Evolutionary conservation across 2,329 filamentous ascomycete species (phyloP), one percentile per base, ranked within the genome.

Genomic region (Orbilia blumenaviensis): DNA sequence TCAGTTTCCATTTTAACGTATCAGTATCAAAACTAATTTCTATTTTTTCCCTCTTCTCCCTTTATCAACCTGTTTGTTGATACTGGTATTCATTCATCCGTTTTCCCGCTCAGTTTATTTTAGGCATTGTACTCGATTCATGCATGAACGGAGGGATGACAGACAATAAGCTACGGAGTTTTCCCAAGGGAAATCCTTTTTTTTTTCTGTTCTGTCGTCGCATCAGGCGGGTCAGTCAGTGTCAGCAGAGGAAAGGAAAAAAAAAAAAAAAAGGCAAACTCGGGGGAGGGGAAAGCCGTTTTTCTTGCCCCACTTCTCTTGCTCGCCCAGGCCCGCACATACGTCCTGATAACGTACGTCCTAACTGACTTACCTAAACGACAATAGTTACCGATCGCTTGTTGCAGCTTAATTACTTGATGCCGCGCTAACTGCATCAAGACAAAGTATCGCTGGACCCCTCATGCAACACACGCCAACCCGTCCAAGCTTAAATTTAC

Each of bases 401-500:
- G 32, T 56, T n/a, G 10, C 52, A 56, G 48, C 27, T 54, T 54
- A 54, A 54, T 34, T 56, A 38, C 36, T 42, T 41, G 18, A 16
- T n/a, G 29, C 21, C 18, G 27, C 18, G 25, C 63, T 67, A 67
- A 50, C 63, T 67, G 34, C 6, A 58, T 67, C 48, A 34, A 50
- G 63, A 34, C 23, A 50, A 52, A 58, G n/a, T 58, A 48, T 52
- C 48, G 63, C 38, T 46, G 29, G 42, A 42, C 56, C 32, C n/a
- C 36, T 66, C 38, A 41, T 67, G 63, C 63, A 67, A 58, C 63
- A 50, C 63, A 67, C 2, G 4, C 23, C 25, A n/a, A 23, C 34
- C 63, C 63, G 38, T 38, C 58, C 36, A 27, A 67, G 63, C 63
- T 67, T 67, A 67, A 67, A 58, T 56, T 29, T 67, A 67, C 63